Evolutionary conservation across 2,329 filamentous ascomycete species (phyloP).

Genomic region (Chaetomium strumarium): DNA sequence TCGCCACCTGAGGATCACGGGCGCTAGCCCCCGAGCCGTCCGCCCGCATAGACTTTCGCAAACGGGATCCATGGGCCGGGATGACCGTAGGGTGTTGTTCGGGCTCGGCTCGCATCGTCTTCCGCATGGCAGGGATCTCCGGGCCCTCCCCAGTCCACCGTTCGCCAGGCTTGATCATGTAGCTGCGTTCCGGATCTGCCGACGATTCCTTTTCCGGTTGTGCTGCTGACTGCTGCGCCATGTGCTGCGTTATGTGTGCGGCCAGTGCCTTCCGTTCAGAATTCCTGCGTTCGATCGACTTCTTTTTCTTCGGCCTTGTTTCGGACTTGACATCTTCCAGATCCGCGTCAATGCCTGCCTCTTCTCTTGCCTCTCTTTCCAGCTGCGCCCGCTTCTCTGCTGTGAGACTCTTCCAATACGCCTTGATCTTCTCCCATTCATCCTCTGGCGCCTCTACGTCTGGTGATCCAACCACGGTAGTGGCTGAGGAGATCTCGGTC

Average conservation of each 20-base stretch:
- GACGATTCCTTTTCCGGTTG: conserved; percentile 8
- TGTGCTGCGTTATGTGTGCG: conserved; percentile 51
- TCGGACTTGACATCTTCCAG: conserved; percentile 32
- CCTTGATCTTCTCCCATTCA: conserved; percentile 63
- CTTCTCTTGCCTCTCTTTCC: conserved; percentile 51
- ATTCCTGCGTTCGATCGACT: conserved; percentile 36
- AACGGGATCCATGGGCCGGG: conserved; percentile 16
- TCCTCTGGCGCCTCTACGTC: conserved; percentile 24
- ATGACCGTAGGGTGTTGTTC: conserved; percentile 16
- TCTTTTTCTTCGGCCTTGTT: conserved; percentile 36
- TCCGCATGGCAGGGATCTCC: conserved; percentile 20
- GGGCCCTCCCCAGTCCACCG: conserved; percentile 19
- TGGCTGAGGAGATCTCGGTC: conserved; percentile 16
- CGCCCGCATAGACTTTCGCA: conserved; percentile 33
- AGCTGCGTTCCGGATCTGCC: conserved; percentile 21
- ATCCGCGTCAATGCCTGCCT: conserved; percentile 45
- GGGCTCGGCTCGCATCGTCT: conserved; percentile 19
- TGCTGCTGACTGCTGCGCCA: conserved; percentile 59
- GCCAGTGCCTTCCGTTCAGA: conserved; percentile 33
- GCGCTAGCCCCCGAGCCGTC: conserved; percentile 9
- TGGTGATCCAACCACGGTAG: conserved; percentile 15
- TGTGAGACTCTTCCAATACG: conserved; percentile 63
- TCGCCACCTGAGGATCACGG: background rate
- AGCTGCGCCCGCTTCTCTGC: conserved; percentile 57
- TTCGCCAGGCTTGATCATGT: conserved; percentile 30